These are phyloP conservation scores for Gossypium australe DNA, from an alignment of 345 rosid species.

Conservation along the genomic window DNA sequence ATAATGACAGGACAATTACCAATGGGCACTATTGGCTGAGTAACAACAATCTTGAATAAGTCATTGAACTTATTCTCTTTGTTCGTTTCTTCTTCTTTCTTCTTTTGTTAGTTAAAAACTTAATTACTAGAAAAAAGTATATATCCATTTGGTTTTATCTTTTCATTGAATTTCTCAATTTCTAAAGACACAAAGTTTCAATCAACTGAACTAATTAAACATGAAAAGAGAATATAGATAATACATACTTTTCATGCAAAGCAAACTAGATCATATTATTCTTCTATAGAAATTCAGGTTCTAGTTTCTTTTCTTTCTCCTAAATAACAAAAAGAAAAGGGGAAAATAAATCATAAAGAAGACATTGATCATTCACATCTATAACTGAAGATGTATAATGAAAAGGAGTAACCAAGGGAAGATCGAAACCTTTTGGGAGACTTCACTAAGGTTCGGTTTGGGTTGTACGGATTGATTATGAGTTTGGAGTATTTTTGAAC, in stretches of 20 bases:
- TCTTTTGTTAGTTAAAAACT: conserved; percentile 31
- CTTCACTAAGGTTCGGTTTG: conserved; percentile 37
- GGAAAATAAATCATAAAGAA: not conserved
- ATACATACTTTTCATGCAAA: too few relatives aligned
- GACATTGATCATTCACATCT: not conserved
- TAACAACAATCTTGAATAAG: conserved; percentile 61
- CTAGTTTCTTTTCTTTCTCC: too few relatives aligned
- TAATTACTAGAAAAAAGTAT: not conserved
- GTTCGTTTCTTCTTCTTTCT: conserved; percentile 56
- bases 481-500: conserved; percentile 59
- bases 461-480: conserved; percentile 63
- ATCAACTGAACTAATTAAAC: not conserved
- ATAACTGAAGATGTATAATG: too few relatives aligned
- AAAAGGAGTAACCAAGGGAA: not conserved
- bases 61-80: conserved; percentile 65
- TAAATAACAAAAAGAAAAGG: not conserved
- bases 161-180: not conserved
- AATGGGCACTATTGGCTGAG: conserved; percentile 66
- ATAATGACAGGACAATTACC: conserved; percentile 24
- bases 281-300: not conserved
- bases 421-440: conserved; percentile 40
- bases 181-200: not conserved
- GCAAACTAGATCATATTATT: too few relatives aligned
- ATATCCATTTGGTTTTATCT: too few relatives aligned
- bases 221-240: not conserved